phyloP scores from a whole-genome alignment of 331 rosid species.

The Dryas integrifolia region DNA sequence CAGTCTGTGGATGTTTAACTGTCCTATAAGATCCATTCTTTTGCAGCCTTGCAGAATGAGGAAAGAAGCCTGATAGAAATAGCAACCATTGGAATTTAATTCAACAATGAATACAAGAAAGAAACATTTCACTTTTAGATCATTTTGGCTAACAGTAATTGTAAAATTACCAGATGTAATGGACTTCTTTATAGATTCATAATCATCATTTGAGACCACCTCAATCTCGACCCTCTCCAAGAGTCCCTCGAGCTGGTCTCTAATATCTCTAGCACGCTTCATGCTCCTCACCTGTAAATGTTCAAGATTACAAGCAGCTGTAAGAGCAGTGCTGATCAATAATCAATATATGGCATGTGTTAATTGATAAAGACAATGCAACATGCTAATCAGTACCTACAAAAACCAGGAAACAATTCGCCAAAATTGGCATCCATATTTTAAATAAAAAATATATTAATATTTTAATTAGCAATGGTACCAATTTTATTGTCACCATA shows the following conservation, averaged over 20 bases:
- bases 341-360: neutral
- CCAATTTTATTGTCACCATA: neutral
- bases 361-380: neutral
- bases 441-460: neutral
- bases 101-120: constrained; percentile 6
- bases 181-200: constrained; percentile 75
- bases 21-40: constrained; percentile 86
- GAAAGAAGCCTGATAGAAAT: constrained; percentile 70
- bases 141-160: neutral
- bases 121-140: constrained; percentile 2
- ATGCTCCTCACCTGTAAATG: constrained; percentile 77
- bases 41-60: constrained; percentile 73
- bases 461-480: neutral
- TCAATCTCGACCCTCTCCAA: constrained; percentile 94
- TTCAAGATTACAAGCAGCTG: neutral
- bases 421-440: neutral
- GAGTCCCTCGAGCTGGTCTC: constrained; percentile 93
- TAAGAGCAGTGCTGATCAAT: constrained; percentile 18
- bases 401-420: neutral
- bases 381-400: neutral
- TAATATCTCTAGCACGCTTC: constrained; percentile 92
- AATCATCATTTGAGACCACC: constrained; percentile 59
- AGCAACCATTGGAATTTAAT: constrained; percentile 16
- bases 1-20: constrained; percentile 76
- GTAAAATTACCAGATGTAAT: constrained; percentile 73